phyloP scores from a whole-genome alignment of 2,329 filamentous ascomycete genomes.

The Raffaelea albimanens region DNA sequence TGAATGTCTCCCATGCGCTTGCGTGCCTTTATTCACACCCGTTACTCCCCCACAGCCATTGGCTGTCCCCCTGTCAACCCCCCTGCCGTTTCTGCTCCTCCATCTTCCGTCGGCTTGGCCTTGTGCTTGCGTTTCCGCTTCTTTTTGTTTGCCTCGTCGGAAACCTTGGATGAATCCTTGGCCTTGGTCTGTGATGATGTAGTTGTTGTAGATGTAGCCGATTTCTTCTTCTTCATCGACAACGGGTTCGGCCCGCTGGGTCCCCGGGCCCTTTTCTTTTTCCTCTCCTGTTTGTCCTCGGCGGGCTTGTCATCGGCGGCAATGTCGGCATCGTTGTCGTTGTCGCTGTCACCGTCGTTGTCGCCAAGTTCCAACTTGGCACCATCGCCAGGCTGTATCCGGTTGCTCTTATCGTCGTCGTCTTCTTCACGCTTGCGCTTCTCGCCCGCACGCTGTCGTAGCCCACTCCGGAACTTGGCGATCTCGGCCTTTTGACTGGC shows the following conservation, averaged over 20 bases:
- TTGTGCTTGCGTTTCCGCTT: constrained; percentile 17
- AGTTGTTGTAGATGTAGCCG: neutral
- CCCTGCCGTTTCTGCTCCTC: neutral
- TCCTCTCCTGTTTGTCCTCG: constrained; percentile 20
- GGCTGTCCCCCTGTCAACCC: neutral
- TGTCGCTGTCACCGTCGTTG: constrained; percentile 26
- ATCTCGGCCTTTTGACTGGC: constrained; percentile 60
- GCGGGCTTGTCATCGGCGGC: constrained; percentile 31
- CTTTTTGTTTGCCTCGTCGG: constrained; percentile 12
- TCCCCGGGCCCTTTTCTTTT: constrained; percentile 22
- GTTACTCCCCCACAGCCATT: neutral
- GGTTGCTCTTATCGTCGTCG: neutral
- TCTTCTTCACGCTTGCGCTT: constrained; percentile 37
- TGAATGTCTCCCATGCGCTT: too few relatives aligned
- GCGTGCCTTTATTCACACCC: neutral
- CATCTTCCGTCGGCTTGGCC: constrained; percentile 4
- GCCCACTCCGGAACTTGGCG: constrained; percentile 62
- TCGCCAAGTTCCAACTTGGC: neutral
- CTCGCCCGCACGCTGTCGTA: constrained; percentile 38
- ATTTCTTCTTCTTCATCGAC: constrained; percentile 23
- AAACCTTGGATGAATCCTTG: neutral
- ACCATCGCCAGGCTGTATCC: too few relatives aligned
- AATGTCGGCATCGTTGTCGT: constrained; percentile 5
- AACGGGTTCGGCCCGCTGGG: constrained; percentile 24
- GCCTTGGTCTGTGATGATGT: neutral